Conservation (phyloP, 164 flowering plant genomes). For the Aristolochia contorta region DNA sequence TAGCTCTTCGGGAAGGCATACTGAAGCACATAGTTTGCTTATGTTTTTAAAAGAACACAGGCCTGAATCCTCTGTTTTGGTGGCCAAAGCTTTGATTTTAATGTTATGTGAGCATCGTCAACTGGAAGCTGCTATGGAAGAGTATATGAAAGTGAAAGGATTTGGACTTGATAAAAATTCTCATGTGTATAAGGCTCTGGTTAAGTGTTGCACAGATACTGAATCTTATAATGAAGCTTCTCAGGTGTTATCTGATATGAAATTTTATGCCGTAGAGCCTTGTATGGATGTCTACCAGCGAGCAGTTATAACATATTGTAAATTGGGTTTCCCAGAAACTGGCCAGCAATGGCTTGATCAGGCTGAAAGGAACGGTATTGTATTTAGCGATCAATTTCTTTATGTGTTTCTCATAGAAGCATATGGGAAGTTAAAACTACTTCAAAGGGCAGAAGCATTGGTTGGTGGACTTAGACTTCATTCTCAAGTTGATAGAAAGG, state of each 20-base stretch:
- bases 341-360: conserved; percentile 54
- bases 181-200: conserved; percentile 56
- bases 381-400: conserved; percentile 27
- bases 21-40: conserved; percentile 41
- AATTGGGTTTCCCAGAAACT: conserved; percentile 81
- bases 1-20: conserved; percentile 48
- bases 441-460: conserved; percentile 69
- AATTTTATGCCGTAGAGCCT: conserved; percentile 47
- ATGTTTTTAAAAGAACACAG: conserved; percentile 7
- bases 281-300: conserved; percentile 33
- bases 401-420: conserved; percentile 53
- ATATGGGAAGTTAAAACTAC: conserved; percentile 61
- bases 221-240: conserved; percentile 55
- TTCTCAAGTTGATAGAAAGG: conserved; percentile 47
- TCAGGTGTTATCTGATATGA: conserved; percentile 81
- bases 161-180: conserved; percentile 26
- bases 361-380: conserved; percentile 44
- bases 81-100: conserved; percentile 7
- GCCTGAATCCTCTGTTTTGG: conserved; percentile 1
- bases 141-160: conserved; percentile 32
- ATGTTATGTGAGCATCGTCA: conserved; percentile 9
- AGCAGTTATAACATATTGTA: conserved; percentile 50
- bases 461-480: conserved; percentile 49
- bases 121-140: conserved; percentile 21
- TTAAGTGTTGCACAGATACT: conserved; percentile 50